These are phyloP conservation scores for Platismatia glauca DNA, from an alignment of 495 filamentous ascomycete species.

Conservation along the genomic window DNA sequence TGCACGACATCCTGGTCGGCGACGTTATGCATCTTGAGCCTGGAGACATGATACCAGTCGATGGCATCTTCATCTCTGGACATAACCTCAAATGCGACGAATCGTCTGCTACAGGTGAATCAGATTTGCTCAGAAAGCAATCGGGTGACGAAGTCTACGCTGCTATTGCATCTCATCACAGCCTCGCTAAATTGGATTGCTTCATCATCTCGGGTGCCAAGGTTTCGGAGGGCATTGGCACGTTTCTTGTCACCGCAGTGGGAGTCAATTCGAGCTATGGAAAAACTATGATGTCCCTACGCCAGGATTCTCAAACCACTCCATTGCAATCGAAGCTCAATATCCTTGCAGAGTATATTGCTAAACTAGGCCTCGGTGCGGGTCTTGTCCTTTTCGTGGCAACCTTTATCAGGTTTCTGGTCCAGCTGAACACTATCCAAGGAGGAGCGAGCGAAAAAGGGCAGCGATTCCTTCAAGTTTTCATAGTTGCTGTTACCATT, in stretches of 20 bases:
- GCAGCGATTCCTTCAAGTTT: conserved; percentile 80
- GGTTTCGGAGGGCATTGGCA: conserved; percentile 84
- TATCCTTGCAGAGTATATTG: conserved; percentile 82
- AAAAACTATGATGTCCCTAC: conserved; percentile 88
- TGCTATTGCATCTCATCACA: conserved; percentile 68
- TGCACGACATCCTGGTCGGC: conserved; percentile 74
- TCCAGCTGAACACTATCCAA: conserved; percentile 45
- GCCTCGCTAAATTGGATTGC: conserved; percentile 76
- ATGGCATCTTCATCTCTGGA: conserved; percentile 66
- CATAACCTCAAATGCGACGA: conserved; percentile 74
- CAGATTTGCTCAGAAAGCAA: conserved; percentile 67
- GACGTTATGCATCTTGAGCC: conserved; percentile 78
- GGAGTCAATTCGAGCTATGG: conserved; percentile 85
- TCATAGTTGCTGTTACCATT: conserved; percentile 91
- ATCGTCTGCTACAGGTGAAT: conserved; percentile 78
- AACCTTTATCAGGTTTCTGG: conserved; percentile 86
- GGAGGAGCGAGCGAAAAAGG: conserved; percentile 62
- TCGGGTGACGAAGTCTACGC: conserved; percentile 68
- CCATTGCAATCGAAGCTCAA: conserved; percentile 93
- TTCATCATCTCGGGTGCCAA: conserved; percentile 91
- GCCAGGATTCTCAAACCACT: conserved; percentile 82
- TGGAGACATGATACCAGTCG: conserved; percentile 80
- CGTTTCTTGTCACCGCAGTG: conserved; percentile 76
- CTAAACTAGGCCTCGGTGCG: conserved; percentile 78
- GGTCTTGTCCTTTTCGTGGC: conserved; percentile 81